These are phyloP conservation scores for Neopestalotiopsis rosae DNA, from an alignment of 2,329 filamentous ascomycete species.

Conservation along the genomic window DNA sequence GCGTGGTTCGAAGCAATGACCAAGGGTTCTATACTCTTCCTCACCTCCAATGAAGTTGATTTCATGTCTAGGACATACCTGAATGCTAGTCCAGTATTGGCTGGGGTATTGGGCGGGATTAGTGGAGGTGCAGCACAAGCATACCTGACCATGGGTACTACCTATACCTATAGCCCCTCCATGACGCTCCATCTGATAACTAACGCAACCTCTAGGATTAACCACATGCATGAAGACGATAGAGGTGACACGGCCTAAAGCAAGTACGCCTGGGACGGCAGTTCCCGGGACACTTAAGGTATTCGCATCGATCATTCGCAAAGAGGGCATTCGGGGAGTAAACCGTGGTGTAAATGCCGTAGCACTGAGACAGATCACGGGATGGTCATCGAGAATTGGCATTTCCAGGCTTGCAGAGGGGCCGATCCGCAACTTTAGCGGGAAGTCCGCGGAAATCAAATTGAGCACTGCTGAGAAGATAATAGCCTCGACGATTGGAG, in stretches of 20 bases:
- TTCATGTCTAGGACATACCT: conserved; percentile 84
- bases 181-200: background rate
- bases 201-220: background rate
- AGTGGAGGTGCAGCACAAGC: conserved; percentile 94
- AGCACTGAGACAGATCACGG: background rate
- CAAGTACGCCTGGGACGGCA: conserved; percentile 77
- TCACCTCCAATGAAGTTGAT: conserved; percentile 97
- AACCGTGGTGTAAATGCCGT: background rate
- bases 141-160: conserved; percentile 99
- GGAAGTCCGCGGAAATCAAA: conserved; percentile 71
- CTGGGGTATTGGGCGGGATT: conserved; percentile 91
- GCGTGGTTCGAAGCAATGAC: conserved; percentile 99
- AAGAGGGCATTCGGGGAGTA: background rate
- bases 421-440: background rate
- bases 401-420: background rate
- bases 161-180: conserved; percentile 60
- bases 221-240: conserved; percentile 99
- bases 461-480: conserved; percentile 86
- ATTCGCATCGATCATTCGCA: conserved; percentile 59
- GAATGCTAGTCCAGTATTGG: conserved; percentile 79
- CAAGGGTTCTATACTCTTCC: conserved; percentile 98
- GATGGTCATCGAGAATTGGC: background rate
- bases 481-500: conserved; percentile 81
- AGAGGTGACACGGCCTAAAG: conserved; percentile 98
- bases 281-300: conserved; percentile 49